Evolutionary conservation across 257 asterid species (phyloP).

Genomic region (Nicotiana sylvestris): DNA sequence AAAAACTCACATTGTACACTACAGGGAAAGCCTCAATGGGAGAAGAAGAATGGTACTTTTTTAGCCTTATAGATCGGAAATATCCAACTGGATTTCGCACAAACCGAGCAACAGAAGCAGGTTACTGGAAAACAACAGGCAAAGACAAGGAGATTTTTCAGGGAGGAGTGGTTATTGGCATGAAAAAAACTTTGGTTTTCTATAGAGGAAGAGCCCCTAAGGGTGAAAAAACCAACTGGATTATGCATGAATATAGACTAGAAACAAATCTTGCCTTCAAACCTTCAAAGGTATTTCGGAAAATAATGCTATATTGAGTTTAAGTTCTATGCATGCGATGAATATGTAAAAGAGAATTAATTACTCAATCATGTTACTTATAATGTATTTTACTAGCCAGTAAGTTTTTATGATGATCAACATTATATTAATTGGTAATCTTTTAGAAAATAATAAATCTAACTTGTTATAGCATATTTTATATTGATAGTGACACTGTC

Average conservation of each 20-base stretch:
- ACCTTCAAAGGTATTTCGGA: constrained; percentile 33
- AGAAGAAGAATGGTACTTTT: constrained; percentile 59
- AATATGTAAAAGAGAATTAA: too few species aligned
- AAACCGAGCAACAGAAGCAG: constrained; percentile 55
- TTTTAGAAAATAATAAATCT: too few species aligned
- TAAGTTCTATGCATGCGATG: too few species aligned
- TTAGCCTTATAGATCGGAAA: constrained; percentile 50
- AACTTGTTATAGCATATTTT: too few species aligned
- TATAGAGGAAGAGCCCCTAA: constrained; percentile 64
- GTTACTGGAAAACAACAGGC: constrained; percentile 61
- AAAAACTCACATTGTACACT: too few species aligned
- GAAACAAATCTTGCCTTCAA: constrained; percentile 33
- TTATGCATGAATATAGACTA: constrained; percentile 56
- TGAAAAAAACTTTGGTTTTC: constrained; percentile 58
- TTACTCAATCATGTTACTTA: too few species aligned
- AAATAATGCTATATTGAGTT: too few species aligned
- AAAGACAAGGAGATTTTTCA: constrained; percentile 54
- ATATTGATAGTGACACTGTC: too few species aligned
- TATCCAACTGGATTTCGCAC: constrained; percentile 56
- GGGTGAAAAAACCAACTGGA: constrained; percentile 62
- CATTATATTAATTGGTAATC: too few species aligned
- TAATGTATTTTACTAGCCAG: too few species aligned
- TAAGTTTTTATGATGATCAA: too few species aligned
- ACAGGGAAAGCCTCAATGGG: constrained; percentile 61
- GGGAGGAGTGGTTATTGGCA: constrained; percentile 38